Evolutionary conservation across 148 eudicot species (phyloP).

Genomic region (Tetragonia tetragonoides): DNA sequence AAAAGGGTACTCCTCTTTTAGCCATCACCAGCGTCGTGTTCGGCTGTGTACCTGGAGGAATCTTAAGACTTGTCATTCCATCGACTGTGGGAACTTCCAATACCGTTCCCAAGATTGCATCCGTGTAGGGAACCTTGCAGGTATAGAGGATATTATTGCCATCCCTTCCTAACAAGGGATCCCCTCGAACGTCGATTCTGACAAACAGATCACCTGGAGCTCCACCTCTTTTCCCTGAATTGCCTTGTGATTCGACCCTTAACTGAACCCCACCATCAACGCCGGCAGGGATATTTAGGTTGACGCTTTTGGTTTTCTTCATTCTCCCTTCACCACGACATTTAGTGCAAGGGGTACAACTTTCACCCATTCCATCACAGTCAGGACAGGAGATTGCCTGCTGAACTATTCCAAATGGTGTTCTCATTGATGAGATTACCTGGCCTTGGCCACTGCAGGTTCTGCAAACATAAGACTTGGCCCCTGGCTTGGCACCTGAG

Average conservation of each 20-base stretch:
- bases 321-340: slow-evolving; percentile 84
- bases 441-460: slow-evolving; percentile 92
- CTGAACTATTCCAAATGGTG: slow-evolving; percentile 87
- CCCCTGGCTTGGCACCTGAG: slow-evolving; percentile 85
- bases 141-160: slow-evolving; percentile 74
- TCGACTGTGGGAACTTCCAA: slow-evolving; percentile 86
- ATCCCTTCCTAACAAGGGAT: slow-evolving; percentile 73
- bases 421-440: slow-evolving; percentile 71
- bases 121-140: slow-evolving; percentile 73
- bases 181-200: slow-evolving; percentile 49
- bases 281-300: slow-evolving; percentile 83
- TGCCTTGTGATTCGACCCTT: slow-evolving; percentile 76
- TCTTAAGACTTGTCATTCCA: slow-evolving; percentile 71
- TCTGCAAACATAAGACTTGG: slow-evolving; percentile 58
- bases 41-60: slow-evolving; percentile 92
- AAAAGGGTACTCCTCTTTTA: slow-evolving; percentile 77
- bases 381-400: slow-evolving; percentile 77
- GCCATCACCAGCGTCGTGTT: slow-evolving; percentile 80
- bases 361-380: slow-evolving; percentile 78
- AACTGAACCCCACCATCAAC: slow-evolving; percentile 79
- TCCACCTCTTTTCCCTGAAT: slow-evolving; percentile 85
- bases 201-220: slow-evolving; percentile 86
- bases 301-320: slow-evolving; percentile 63
- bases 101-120: slow-evolving; percentile 82
- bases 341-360: slow-evolving; percentile 68